Conservation (phyloP, 1,284 basidiomycete genomes). For the Cryptococcus sp. region DNA sequence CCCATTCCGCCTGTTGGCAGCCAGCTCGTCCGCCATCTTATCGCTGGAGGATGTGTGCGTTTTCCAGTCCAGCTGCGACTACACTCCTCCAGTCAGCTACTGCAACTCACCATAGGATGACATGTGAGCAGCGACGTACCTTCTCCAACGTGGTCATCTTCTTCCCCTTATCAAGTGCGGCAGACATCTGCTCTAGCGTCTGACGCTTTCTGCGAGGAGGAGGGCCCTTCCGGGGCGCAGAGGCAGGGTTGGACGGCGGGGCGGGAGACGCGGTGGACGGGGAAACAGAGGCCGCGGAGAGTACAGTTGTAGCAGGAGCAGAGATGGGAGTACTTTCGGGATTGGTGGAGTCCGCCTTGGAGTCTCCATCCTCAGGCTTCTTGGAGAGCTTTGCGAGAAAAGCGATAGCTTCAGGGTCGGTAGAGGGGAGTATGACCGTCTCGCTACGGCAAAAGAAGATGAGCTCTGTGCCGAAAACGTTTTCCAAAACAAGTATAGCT, state of each 20-base stretch:
- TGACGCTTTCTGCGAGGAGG: slow-evolving; percentile 40
- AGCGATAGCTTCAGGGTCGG: slow-evolving; percentile 41
- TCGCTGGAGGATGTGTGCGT: slow-evolving; percentile 30
- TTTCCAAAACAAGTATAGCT: too few relatives aligned
- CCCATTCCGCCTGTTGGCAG: slow-evolving; percentile 38
- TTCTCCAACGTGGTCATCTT: slow-evolving; percentile 51
- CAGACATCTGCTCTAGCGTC: slow-evolving; percentile 46
- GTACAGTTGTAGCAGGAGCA: neutral
- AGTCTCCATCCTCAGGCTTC: neutral
- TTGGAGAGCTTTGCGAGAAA: slow-evolving; percentile 19
- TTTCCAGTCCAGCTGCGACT: slow-evolving; percentile 50
- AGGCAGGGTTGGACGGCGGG: neutral
- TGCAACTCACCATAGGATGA: too few relatives aligned
- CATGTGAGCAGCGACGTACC: slow-evolving; percentile 23
- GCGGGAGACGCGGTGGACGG: slow-evolving; percentile 1
- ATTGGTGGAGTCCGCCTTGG: neutral
- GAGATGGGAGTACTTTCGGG: neutral
- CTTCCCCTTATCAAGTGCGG: slow-evolving; percentile 43
- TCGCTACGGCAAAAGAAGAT: slow-evolving; percentile 25
- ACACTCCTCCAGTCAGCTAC: neutral
- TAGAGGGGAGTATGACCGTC: slow-evolving; percentile 30
- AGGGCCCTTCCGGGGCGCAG: slow-evolving; percentile 18
- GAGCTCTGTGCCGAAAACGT: too few relatives aligned
- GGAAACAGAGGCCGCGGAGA: neutral
- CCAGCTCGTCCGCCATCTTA: slow-evolving; percentile 36